Percentiles rank a stretch among this genome's conserved stretches.
Conservation (phyloP, 257 asterid genomes). For the Verbascum thapsus region DNA sequence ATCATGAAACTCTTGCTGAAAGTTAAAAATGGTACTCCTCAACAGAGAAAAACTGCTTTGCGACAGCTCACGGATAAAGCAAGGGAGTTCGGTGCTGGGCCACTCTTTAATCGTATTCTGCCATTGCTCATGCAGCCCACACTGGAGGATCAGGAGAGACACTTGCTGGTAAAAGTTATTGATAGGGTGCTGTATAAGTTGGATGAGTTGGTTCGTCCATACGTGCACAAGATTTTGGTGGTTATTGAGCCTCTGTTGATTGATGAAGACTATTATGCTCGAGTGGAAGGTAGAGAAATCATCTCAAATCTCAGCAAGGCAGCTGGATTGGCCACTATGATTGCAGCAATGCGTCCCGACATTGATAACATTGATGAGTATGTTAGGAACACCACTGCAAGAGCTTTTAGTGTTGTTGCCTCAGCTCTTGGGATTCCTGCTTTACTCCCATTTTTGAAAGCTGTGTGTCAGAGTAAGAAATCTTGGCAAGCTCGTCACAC, state of each 20-base stretch:
- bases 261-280: conserved; percentile 96
- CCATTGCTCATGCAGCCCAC: conserved; percentile 97
- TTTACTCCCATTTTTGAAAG: conserved; percentile 77
- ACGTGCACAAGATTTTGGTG: conserved; percentile 89
- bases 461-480: conserved; percentile 94
- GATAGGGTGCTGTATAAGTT: conserved; percentile 87
- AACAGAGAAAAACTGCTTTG: conserved; percentile 92
- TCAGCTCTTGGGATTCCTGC: conserved; percentile 97
- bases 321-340: conserved; percentile 96
- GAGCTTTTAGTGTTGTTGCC: conserved; percentile 95
- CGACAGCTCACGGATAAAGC: conserved; percentile 95
- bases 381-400: conserved; percentile 89
- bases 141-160: conserved; percentile 89
- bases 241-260: conserved; percentile 91
- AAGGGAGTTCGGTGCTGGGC: conserved; percentile 92
- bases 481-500: conserved; percentile 99
- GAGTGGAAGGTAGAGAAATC: conserved; percentile 93
- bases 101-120: conserved; percentile 80
- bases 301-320: conserved; percentile 97
- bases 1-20: conserved; percentile 88
- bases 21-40: conserved; percentile 93
- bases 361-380: conserved; percentile 93
- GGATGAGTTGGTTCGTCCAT: conserved; percentile 93
- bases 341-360: conserved; percentile 98
- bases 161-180: conserved; percentile 82